A percentile compares a stretch with the other conserved stretches of the same genome.
phyloP scores from a whole-genome alignment of 768 basidiomycete species.

The Russula olivacea region DNA sequence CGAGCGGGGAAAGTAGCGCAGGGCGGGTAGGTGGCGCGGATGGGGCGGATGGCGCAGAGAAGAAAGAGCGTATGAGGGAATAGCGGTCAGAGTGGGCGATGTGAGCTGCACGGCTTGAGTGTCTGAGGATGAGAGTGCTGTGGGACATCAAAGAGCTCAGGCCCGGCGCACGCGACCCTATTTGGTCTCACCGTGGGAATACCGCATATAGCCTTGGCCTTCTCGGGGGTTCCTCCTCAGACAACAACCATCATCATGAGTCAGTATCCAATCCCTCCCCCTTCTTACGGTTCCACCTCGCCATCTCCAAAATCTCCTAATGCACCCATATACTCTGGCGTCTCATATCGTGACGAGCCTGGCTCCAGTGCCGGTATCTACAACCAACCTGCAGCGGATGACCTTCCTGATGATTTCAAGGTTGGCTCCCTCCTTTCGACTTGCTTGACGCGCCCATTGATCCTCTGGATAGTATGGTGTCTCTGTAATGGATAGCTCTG shows the following conservation, averaged over 20 bases:
- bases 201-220: not conserved
- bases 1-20: not conserved
- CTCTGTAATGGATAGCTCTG: conserved; percentile 68
- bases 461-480: conserved; percentile 59
- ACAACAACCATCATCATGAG: conserved; percentile 26
- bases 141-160: conserved; percentile 4
- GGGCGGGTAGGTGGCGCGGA: not conserved
- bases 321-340: conserved; percentile 52
- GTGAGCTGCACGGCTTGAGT: conserved; percentile 13
- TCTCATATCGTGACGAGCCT: conserved; percentile 26
- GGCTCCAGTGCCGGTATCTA: conserved; percentile 48
- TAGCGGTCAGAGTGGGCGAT: conserved; percentile 26
- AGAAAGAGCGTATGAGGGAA: conserved; percentile 27
- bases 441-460: conserved; percentile 19
- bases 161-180: not conserved
- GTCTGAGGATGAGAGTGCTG: conserved; percentile 8
- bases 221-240: not conserved
- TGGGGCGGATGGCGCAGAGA: conserved; percentile 4
- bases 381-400: conserved; percentile 67
- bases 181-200: not conserved
- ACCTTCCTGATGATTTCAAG: conserved; percentile 93
- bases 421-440: conserved; percentile 35
- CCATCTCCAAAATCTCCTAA: conserved; percentile 35
- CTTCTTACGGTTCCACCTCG: conserved; percentile 46
- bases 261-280: conserved; percentile 53